Base-by-base conservation (phyloP, 2,329 filamentous ascomycete genomes). In the Sporothrix curviconia region DNA sequence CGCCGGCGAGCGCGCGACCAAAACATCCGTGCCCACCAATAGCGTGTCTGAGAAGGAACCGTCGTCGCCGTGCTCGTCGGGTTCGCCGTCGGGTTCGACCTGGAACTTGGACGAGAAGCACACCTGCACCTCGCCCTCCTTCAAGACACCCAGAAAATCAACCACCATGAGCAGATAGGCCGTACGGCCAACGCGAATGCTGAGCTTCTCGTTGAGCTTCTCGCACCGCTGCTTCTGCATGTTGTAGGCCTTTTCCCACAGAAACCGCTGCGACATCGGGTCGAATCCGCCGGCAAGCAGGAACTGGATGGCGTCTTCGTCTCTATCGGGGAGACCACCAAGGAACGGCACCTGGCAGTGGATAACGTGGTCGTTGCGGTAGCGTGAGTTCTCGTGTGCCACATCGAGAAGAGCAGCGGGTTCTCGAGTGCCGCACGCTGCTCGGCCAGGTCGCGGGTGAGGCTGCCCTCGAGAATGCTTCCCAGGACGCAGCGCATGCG, bases 1-100 rank as follows among this genome's bases (percentile, higher is more conserved):
- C 0, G 87, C 84, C 0, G 89, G 89, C 1, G 84, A 82, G 19
- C 89, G 78, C 0, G 84, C 83, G 0, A 92, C 84, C 0, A 92
- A 73, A 0, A 89, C 71, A 14, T 90, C 80, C 15, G 77, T 73
- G 0, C 76, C 76, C 37, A 84, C 73, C 1, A 90, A 67, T 6
- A 78, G 66, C 0, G 77, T 78, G 40, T 80, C 81, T 0, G 73
- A 77, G 36, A 81, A 78, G 7, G 57, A 62, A 7, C 61, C 62
- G 0, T 77, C 77, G 1, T 79, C 79, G 0, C 72, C 69, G n/a
- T 24, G 17, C 0, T 17, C 49, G 37, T 80, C 81, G 0, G 72
- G 76, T 32, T 80, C 77, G 11, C n/a, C 9, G 25, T 60, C 61
- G 0, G 76, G 76, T 0, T 79, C 79, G 0, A 71, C 69, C 56